Evolutionary conservation across 495 filamentous ascomycete genomes (phyloP), one percentile per base, ranked within the genome.

Genomic region (Emericellopsis terricola): DNA sequence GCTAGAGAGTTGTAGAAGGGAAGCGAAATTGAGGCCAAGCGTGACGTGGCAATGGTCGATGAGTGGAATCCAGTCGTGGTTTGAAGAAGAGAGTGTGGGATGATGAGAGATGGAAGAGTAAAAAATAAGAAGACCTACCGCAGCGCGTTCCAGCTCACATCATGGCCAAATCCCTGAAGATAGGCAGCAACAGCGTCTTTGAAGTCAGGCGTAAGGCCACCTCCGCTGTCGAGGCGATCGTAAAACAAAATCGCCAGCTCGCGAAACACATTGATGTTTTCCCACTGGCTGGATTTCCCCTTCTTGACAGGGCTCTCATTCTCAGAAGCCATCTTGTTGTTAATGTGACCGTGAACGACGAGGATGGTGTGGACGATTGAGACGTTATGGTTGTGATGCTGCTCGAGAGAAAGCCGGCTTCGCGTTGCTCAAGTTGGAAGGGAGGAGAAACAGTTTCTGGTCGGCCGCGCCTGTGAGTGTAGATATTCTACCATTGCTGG

Each of bases 121-220:
- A 24, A 8, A 23, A 15, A 1, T 31, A 17, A 24, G 26, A n/a
- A n/a, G 36, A 38, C 42, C 21, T 44, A 45, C 42, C 42, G 30
- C 8, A 45, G 41, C n/a, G 35, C 42, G 17, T 41, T 39, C 39
- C 39, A 45, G 15, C 11, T 37, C 1, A 38, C 37, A 8, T 39
- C 26, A 15, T 41, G 20, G 18, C 39, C 39, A 6, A 9, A 23
- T n/a, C 15, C n/a, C 13, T 11, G 8, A n/a, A 35, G 18, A 28
- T 15, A 35, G 6, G 24, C 33, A 3, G 24, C 19, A 17, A 35
- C 24, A 9, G 33, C 33, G 15, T 4, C 16, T 9, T 35, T 35
- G 33, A 27, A 9, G 19, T 23, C 19, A 19, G 20, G 33, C 5
- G 21, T 35, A 23, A 35, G 24, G 33, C 21, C 24, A 23, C 13